Conservation (phyloP, 768 basidiomycete genomes). For the Boletus rubropictus region DNA sequence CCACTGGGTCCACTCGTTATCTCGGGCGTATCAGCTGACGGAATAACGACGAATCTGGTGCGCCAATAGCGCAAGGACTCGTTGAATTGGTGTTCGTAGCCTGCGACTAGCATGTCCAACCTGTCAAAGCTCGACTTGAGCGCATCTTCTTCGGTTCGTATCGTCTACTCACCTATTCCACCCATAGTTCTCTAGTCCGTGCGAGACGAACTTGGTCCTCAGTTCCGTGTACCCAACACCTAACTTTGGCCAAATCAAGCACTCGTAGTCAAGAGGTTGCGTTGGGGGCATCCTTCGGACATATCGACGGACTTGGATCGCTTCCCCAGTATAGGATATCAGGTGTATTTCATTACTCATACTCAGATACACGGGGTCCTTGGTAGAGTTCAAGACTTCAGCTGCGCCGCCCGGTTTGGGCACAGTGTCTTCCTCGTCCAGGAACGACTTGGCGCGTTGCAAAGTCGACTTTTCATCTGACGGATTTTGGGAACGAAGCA, state of each 20-base stretch:
- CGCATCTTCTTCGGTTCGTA: not conserved
- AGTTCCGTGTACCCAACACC: constrained; percentile 84
- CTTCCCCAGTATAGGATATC: constrained; percentile 86
- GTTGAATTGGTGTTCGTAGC: constrained; percentile 74
- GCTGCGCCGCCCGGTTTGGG: constrained; percentile 60
- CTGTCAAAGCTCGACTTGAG: constrained; percentile 33
- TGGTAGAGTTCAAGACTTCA: constrained; percentile 53
- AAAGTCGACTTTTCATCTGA: constrained; percentile 33
- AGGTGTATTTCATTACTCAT: constrained; percentile 95
- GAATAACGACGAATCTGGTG: constrained; percentile 89
- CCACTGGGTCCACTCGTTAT: constrained; percentile 53
- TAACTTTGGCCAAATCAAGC: constrained; percentile 90
- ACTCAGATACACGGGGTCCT: constrained; percentile 80
- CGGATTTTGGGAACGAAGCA: constrained; percentile 45
- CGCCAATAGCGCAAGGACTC: constrained; percentile 90
- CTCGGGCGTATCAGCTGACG: constrained; percentile 65
- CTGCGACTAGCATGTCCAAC: constrained; percentile 79
- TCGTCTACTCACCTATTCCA: constrained; percentile 66
- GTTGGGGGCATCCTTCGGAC: constrained; percentile 65
- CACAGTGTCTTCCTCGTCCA: constrained; percentile 46
- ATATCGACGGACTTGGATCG: constrained; percentile 83
- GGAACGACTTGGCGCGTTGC: constrained; percentile 52
- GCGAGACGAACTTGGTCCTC: constrained; percentile 65
- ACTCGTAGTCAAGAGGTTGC: constrained; percentile 70
- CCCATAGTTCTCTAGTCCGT: constrained; percentile 75